phyloP scores from a whole-genome alignment of 495 filamentous ascomycete genomes.

The Daldinia decipiens region DNA sequence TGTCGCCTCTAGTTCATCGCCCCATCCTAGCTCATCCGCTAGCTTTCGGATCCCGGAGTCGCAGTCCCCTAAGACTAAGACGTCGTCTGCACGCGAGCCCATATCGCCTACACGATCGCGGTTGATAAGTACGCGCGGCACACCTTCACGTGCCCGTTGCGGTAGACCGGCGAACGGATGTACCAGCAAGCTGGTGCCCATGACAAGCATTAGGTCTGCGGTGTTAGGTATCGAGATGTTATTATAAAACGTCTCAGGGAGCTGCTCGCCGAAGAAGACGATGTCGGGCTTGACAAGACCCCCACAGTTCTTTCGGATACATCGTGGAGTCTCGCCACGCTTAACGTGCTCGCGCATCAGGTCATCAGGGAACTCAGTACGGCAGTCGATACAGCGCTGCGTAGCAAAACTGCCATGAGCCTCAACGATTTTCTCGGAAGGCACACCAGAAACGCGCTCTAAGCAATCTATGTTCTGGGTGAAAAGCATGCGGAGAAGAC shows the following conservation, averaged over 20 bases:
- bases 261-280: slow-evolving; percentile 86
- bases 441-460: slow-evolving; percentile 87
- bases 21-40: slow-evolving; percentile 85
- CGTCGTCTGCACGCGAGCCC: slow-evolving; percentile 80
- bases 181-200: slow-evolving; percentile 91
- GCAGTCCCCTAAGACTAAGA: slow-evolving; percentile 77
- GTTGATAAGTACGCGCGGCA: slow-evolving; percentile 88
- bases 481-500: slow-evolving; percentile 83
- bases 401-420: slow-evolving; percentile 94
- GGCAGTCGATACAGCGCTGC: slow-evolving; percentile 91
- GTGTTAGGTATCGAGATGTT: slow-evolving; percentile 63
- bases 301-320: slow-evolving; percentile 67
- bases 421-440: slow-evolving; percentile 82
- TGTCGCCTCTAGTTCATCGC: slow-evolving; percentile 76
- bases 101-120: slow-evolving; percentile 83
- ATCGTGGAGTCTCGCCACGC: slow-evolving; percentile 72
- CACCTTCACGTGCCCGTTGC: slow-evolving; percentile 62
- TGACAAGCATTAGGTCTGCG: slow-evolving; percentile 86
- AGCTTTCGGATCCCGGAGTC: slow-evolving; percentile 86
- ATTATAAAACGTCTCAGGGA: slow-evolving; percentile 75
- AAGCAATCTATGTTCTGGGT: slow-evolving; percentile 98
- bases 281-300: slow-evolving; percentile 97
- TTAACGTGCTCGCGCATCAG: slow-evolving; percentile 75
- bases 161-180: slow-evolving; percentile 91
- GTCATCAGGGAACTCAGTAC: slow-evolving; percentile 71